These are phyloP conservation scores for Mallotus nudiflorus DNA, from an alignment of 345 rosid genomes.

Conservation along the genomic window DNA sequence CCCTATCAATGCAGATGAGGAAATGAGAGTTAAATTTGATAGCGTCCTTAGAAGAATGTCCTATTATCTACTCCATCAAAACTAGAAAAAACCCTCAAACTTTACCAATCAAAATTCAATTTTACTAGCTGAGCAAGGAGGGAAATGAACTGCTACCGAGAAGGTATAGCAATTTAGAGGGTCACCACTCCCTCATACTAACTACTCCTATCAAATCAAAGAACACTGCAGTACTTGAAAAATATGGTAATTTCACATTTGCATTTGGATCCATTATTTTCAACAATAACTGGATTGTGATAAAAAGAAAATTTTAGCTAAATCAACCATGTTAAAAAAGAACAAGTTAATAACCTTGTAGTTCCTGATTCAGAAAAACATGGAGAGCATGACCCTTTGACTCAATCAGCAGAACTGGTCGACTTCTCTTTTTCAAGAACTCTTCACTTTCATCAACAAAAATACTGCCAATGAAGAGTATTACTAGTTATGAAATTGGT, in stretches of 20 bases:
- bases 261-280: not conserved
- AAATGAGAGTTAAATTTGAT: no score
- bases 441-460: constrained; percentile 52
- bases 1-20: not conserved
- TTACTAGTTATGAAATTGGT: constrained; percentile 18
- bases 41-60: no score
- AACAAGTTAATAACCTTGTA: constrained; percentile 49
- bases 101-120: not conserved
- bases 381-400: constrained; percentile 94
- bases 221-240: not conserved
- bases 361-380: constrained; percentile 72
- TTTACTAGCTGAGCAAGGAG: not conserved
- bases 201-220: no score
- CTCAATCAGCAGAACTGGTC: constrained; percentile 65
- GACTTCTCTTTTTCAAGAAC: constrained; percentile 56
- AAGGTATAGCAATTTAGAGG: no score
- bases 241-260: not conserved
- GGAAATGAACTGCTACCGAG: no score
- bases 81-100: no score
- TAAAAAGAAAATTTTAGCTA: not conserved
- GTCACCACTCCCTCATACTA: no score
- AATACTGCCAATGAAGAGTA: constrained; percentile 47
- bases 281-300: not conserved
- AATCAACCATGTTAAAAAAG: constrained; percentile 5
- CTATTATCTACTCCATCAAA: no score